Evolutionary conservation across 202 grass and related monocot species (phyloP), one percentile per base, ranked within the genome.

Genomic region (Setaria viridis): DNA sequence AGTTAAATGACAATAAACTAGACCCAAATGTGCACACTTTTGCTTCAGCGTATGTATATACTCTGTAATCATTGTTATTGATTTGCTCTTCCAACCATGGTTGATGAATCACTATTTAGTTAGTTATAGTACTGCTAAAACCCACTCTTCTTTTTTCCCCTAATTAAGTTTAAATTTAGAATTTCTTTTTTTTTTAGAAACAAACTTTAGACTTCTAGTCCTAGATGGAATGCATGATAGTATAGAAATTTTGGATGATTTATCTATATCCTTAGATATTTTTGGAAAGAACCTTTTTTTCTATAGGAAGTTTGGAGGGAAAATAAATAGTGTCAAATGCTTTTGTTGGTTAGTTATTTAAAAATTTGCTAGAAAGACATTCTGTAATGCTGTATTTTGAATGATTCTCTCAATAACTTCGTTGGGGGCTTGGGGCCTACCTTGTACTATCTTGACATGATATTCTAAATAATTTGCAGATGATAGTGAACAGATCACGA

Each of bases 401-500:
- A 41, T 41, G 39, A 41, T 41, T 25, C 25, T 25, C 25, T 25
- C 25, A 25, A 25, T 25, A 25, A 25, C 25, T 25, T 25, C 25
- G 25, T 25, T 25, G 25, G 25, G 25, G 25, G 25, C 25, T 25
- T 79, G 48, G 3, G 6, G 6, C 15, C 4, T 47, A 80, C 20
- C 51, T 71, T 91, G 25, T 80, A 15, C 29, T 33, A 63, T 66
- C 81, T 42, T 77, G 54, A n/a, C 65, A 67, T 53, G 62, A n/a
- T 15, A 85, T 87, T 55, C 46, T 37, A 80, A 51, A 90, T 62
- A 74, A 85, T 71, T 90, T 72, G n/a, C 84, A 99, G 96, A 91
- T 94, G 74, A 99, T 99, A 85, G 90, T 99, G 64, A 99, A 99
- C 73, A 94, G 86, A 85, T 94, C 96, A 84, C 86, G 93, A 63